A percentile compares a stretch with the other conserved stretches of the same genome.
Evolutionary conservation across 495 filamentous ascomycete genomes (phyloP).

Genomic region (Apodospora peruviana): DNA sequence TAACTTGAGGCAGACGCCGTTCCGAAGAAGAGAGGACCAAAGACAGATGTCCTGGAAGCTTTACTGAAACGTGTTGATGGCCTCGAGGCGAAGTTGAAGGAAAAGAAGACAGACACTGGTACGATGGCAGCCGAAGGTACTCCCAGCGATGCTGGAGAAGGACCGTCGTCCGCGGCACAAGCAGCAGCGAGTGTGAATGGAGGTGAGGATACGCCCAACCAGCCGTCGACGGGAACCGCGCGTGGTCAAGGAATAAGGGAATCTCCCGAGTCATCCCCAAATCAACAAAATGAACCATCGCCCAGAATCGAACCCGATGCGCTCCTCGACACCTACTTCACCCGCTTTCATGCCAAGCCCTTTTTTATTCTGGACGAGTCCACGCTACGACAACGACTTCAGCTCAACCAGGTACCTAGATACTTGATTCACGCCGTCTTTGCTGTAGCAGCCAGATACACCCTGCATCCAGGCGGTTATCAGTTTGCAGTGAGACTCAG

Average conservation of each 20-base stretch:
- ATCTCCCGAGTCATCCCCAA: slow-evolving; percentile 9
- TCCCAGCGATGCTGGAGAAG: slow-evolving; percentile 7
- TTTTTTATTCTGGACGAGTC: slow-evolving; percentile 74
- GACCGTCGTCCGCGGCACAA: slow-evolving; percentile 8
- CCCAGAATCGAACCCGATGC: slow-evolving; percentile 46
- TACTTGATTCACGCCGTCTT: slow-evolving; percentile 66
- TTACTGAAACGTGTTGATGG: slow-evolving; percentile 78
- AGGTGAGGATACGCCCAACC: background rate
- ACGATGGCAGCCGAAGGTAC: slow-evolving; percentile 34
- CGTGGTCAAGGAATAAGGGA: slow-evolving; percentile 9
- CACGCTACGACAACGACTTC: slow-evolving; percentile 58
- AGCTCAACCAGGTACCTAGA: slow-evolving; percentile 57
- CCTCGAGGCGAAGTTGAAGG: slow-evolving; percentile 71
- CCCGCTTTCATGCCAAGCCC: slow-evolving; percentile 69
- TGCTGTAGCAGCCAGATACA: slow-evolving; percentile 66
- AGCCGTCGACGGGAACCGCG: background rate
- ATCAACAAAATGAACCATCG: slow-evolving; percentile 30
- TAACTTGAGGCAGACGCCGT: slow-evolving; percentile 57
- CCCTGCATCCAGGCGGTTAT: slow-evolving; percentile 53
- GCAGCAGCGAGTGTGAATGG: slow-evolving; percentile 1
- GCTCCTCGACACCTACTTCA: slow-evolving; percentile 71
- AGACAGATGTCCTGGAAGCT: slow-evolving; percentile 82
- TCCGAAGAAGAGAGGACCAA: slow-evolving; percentile 82
- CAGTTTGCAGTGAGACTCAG: slow-evolving; percentile 54
- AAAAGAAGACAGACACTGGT: slow-evolving; percentile 46